These are phyloP conservation scores for Tieghemiomyces parasiticus DNA, from an alignment of 192 early-diverging fungal genomes.

Conservation along the genomic window DNA sequence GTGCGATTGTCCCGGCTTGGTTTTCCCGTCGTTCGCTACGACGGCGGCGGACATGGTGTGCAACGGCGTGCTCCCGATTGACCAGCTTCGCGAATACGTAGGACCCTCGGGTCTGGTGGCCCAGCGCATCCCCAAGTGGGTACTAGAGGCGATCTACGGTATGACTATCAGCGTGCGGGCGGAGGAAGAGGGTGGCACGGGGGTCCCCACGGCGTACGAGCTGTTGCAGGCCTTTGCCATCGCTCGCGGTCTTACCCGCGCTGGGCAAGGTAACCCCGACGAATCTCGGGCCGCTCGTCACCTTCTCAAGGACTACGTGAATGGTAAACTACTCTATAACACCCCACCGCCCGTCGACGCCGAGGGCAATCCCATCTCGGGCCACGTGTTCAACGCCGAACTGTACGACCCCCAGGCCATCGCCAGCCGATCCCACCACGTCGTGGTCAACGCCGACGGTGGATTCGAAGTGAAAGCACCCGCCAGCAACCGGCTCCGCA, in stretches of 20 bases:
- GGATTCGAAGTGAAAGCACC: conserved; percentile 18
- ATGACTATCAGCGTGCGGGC: conserved; percentile 67
- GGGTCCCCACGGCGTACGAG: conserved; percentile 78
- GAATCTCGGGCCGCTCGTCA: conserved; percentile 92
- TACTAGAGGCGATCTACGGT: conserved; percentile 85
- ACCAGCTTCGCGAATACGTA: conserved; percentile 90
- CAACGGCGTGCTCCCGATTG: conserved; percentile 97
- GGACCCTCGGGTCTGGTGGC: conserved; percentile 74
- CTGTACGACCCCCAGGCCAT: conserved; percentile 46
- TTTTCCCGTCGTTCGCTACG: conserved; percentile 97
- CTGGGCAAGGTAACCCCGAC: conserved; percentile 93
- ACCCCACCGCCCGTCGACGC: conserved; percentile 53
- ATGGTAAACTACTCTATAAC: conserved; percentile 84
- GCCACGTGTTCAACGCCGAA: conserved; percentile 58
- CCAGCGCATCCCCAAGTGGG: conserved; percentile 68
- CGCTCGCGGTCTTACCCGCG: conserved; percentile 79
- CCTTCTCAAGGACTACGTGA: conserved; percentile 96
- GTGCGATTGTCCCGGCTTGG: conserved; percentile 98
- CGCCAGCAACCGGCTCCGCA: neutral
- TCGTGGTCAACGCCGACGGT: conserved; percentile 31
- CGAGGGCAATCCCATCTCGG: conserved; percentile 19
- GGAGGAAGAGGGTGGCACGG: conserved; percentile 55
- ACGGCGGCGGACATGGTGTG: conserved; percentile 98
- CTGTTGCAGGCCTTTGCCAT: conserved; percentile 84
- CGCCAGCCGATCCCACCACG: conserved; percentile 18